Percentiles rank a stretch among this genome's conserved stretches.
These are phyloP conservation scores for Phytophthora lateralis DNA, from an alignment of 352 stramenopile genomes.

Conservation along the genomic window DNA sequence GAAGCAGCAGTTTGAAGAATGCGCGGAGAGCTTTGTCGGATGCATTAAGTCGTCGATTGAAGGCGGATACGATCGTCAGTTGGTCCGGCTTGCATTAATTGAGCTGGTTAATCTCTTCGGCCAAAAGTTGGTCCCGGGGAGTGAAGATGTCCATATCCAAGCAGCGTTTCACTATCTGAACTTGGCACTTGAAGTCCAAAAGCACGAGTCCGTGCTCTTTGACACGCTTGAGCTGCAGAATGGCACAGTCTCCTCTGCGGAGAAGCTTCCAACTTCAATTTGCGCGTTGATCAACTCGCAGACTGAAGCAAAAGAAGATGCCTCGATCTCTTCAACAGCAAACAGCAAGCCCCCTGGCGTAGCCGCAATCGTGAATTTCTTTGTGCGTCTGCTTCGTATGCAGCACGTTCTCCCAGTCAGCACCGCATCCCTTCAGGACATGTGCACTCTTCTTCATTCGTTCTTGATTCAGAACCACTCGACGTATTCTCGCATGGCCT, in stretches of 20 bases:
- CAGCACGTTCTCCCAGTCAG: conserved; percentile 46
- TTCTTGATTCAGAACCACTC: conserved; percentile 70
- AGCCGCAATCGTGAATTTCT: conserved; percentile 61
- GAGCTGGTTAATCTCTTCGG: conserved; percentile 72
- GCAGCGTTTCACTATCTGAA: conserved; percentile 76
- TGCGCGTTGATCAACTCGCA: conserved; percentile 37
- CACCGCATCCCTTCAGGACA: conserved; percentile 41
- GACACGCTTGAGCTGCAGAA: conserved; percentile 68
- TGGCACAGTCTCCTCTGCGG: conserved; percentile 38
- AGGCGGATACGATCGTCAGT: conserved; percentile 59
- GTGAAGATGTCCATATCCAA: conserved; percentile 65
- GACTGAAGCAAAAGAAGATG: conserved; percentile 13
- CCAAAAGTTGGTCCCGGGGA: conserved; percentile 41
- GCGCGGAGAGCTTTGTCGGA: conserved; percentile 14
- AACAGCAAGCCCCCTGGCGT: conserved; percentile 19
- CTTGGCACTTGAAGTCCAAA: conserved; percentile 48
- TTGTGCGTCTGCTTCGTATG: conserved; percentile 56
- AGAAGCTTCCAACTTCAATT: conserved; percentile 59
- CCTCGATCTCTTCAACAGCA: neutral
- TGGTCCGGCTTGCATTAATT: conserved; percentile 56
- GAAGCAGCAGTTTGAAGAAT: conserved; percentile 27
- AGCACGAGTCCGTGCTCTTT: conserved; percentile 55
- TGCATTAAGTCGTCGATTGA: conserved; percentile 55
- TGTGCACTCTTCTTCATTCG: conserved; percentile 45
- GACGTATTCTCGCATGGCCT: conserved; percentile 57